phyloP scores from a whole-genome alignment of 208 protist species.

The Tritrichomonas musculus region DNA sequence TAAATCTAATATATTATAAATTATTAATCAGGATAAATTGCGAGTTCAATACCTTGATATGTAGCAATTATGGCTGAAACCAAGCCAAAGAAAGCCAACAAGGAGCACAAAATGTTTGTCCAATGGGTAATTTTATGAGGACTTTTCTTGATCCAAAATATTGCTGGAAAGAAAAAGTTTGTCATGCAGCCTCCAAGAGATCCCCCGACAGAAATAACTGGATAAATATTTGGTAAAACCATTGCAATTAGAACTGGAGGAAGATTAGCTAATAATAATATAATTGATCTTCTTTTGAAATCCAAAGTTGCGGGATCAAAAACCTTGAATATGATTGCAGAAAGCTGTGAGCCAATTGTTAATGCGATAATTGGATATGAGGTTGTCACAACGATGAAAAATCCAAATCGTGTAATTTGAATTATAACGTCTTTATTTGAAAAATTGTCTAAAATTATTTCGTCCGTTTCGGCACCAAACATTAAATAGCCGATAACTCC shows the following conservation, averaged over 20 bases:
- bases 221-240: slow-evolving; percentile 11
- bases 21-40: not conserved
- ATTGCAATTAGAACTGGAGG: slow-evolving; percentile 15
- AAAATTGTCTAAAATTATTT: not conserved
- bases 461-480: not conserved
- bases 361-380: slow-evolving; percentile 3
- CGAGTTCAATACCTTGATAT: not conserved
- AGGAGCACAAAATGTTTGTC: not conserved
- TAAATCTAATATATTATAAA: too few species aligned
- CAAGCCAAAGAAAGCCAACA: not conserved
- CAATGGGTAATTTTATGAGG: not conserved
- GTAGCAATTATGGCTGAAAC: not conserved
- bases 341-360: not conserved
- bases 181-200: not conserved
- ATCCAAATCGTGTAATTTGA: not conserved
- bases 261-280: not conserved
- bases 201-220: not conserved
- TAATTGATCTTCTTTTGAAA: not conserved
- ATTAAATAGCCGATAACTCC: not conserved
- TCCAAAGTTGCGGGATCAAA: not conserved
- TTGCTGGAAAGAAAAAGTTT: slow-evolving; percentile 15
- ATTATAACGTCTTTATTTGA: not conserved
- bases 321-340: not conserved
- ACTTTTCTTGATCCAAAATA: not conserved
- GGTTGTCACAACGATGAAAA: slow-evolving; percentile 2